Percentiles rank a stretch among this genome's conserved stretches.
phyloP scores from a whole-genome alignment of 768 basidiomycete genomes.

The Lactarius indigo region DNA sequence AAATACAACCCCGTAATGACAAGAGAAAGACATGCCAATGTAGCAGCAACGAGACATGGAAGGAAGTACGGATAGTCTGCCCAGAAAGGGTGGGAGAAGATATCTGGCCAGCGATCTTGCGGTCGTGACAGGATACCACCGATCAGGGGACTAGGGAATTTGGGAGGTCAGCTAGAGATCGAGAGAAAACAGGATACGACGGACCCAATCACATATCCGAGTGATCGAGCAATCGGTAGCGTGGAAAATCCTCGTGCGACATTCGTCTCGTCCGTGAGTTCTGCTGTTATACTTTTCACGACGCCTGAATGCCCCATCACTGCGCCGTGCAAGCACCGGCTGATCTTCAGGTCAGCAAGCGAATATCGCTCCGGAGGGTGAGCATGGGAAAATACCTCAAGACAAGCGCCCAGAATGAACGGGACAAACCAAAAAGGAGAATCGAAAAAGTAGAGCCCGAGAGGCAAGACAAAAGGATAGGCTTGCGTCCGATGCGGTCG shows the following conservation, averaged over 20 bases:
- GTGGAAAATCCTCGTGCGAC: too few relatives aligned
- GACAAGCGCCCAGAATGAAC: not conserved
- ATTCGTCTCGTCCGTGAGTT: not conserved
- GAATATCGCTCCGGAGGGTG: not conserved
- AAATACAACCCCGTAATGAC: not conserved
- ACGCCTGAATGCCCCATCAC: not conserved
- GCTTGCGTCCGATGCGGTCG: not conserved
- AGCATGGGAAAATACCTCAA: not conserved
- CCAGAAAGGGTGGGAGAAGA: conserved; percentile 26
- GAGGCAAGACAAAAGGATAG: not conserved
- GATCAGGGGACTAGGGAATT: conserved; percentile 21
- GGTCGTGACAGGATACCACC: conserved; percentile 27
- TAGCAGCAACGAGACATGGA: conserved; percentile 18
- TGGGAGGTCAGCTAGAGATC: too few relatives aligned
- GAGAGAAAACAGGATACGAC: too few relatives aligned
- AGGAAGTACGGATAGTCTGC: conserved; percentile 27
- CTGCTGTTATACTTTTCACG: not conserved
- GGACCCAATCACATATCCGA: conserved; percentile 15
- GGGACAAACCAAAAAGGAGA: not conserved
- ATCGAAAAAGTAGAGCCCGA: not conserved
- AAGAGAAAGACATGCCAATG: not conserved
- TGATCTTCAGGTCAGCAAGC: not conserved
- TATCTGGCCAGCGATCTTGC: conserved; percentile 20
- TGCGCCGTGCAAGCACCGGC: not conserved
- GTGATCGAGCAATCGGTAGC: not conserved